Percentiles rank a stretch among this genome's conserved stretches.
These are phyloP conservation scores for Abelmoschus esculentus DNA, from an alignment of 345 rosid genomes.

Conservation along the genomic window DNA sequence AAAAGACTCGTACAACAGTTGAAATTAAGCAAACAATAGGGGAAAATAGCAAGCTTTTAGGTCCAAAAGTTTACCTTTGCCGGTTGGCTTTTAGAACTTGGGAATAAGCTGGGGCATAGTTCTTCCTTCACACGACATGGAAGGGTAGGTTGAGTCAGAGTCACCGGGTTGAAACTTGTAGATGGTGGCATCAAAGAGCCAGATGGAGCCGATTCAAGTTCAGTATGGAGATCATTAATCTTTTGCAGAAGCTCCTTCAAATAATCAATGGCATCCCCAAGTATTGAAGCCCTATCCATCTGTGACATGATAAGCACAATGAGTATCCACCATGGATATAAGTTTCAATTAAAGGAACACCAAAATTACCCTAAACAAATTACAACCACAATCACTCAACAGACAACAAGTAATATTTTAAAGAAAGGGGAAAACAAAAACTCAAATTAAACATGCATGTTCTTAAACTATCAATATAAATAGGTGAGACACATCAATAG, in stretches of 20 bases:
- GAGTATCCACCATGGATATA: neutral
- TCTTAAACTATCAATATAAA: neutral
- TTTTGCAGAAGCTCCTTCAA: constrained; percentile 90
- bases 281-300: constrained; percentile 99
- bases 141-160: constrained; percentile 75
- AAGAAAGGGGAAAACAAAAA: neutral
- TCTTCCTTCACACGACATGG: constrained; percentile 75
- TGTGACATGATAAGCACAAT: constrained; percentile 25
- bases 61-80: constrained; percentile 50
- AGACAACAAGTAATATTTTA: neutral
- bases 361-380: neutral
- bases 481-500: no score
- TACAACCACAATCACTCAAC: neutral
- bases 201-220: constrained; percentile 68
- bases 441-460: neutral
- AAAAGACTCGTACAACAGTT: neutral
- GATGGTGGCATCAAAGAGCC: constrained; percentile 57
- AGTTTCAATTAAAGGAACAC: neutral
- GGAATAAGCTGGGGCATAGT: constrained; percentile 56
- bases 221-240: constrained; percentile 85
- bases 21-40: neutral
- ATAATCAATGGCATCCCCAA: constrained; percentile 94
- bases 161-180: constrained; percentile 68
- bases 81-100: constrained; percentile 74
- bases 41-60: neutral